Evolutionary conservation across 2,329 filamentous ascomycete species (phyloP).

Genomic region (Neonectria ditissima): DNA sequence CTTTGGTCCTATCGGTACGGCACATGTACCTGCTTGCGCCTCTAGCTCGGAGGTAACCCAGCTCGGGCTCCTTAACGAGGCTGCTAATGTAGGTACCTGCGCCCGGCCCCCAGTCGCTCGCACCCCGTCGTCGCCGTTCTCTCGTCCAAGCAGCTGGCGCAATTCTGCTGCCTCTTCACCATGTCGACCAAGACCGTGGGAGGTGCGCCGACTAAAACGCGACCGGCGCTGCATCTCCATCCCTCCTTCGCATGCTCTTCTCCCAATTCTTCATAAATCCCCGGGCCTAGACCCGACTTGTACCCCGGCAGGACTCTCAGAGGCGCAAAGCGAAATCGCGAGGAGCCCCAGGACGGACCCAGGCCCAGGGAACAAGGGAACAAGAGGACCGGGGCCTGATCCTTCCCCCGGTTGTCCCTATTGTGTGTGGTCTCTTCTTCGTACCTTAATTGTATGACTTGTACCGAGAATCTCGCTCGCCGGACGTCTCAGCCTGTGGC

Average conservation of each 20-base stretch:
- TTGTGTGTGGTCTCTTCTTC: background rate
- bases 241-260: conserved; percentile 6
- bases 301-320: conserved; percentile 9
- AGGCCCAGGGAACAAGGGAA: conserved; percentile 19
- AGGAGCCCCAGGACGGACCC: conserved; percentile 7
- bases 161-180: conserved; percentile 6
- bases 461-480: background rate
- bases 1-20: background rate
- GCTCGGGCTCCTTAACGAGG: conserved; percentile 7
- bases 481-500: conserved; percentile 22
- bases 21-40: background rate
- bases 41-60: conserved; percentile 5
- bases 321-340: background rate
- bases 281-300: conserved; percentile 11
- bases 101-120: conserved; percentile 10
- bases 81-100: conserved; percentile 29
- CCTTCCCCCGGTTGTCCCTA: conserved; percentile 7
- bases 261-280: conserved; percentile 1
- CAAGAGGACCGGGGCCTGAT: conserved; percentile 2
- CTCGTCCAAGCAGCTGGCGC: background rate
- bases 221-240: conserved; percentile 8
- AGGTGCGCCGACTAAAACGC: background rate
- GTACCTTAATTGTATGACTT: conserved; percentile 12
- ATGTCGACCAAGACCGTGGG: background rate
- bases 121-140: conserved; percentile 2